Base-by-base conservation (phyloP, 164 flowering plant species). In the Macadamia integrifolia region DNA sequence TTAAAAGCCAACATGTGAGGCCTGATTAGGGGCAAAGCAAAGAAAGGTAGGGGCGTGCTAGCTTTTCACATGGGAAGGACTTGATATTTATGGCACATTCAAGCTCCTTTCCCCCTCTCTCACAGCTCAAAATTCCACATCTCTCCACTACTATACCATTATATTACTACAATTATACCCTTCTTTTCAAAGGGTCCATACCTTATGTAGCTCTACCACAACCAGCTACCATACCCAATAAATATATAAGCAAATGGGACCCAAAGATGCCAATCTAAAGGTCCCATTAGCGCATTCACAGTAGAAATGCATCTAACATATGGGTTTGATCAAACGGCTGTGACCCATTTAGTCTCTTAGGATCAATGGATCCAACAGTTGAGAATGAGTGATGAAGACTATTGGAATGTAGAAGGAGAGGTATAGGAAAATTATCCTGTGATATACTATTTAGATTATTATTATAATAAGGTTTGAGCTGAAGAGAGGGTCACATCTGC, bases 21-120 rank as follows among this genome's bases (percentile, higher is more conserved):
- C 40, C 3, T 35, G 40, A 35, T 35, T 35, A 2, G 40, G 40
- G 40, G 40, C 40, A 35, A 35, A 35, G 40, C 40, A 35, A 35
- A 35, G 40, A 35, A 35, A 35, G 40, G 40, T 35, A 5, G 40
- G 40, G 78, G 73, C 78, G 75, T 72, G 65, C 64, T 69, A 82
- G 69, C 74, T 74, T 29, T 56, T 81, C 87, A 81, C 88, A 81
- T 80, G 85, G 84, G 66, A 68, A 67, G 18, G 57, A 53, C 57
- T 13, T 53, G 57, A 53, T 53, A 70, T 35, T 35, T 35, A 62
- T 57, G 72, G 67, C 68, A 72, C 69, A 63, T 42, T 32, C 69
- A 23, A 65, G 10, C 31, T 55, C 31, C 65, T 67, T 58, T 57
- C 66, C 58, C 53, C 40, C 40, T 35, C 71, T 64, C 66, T 71